Percentiles rank a stretch among this genome's conserved stretches.
These are phyloP conservation scores for Globisporangium perplexum DNA, from an alignment of 352 stramenopile species.

Conservation along the genomic window DNA sequence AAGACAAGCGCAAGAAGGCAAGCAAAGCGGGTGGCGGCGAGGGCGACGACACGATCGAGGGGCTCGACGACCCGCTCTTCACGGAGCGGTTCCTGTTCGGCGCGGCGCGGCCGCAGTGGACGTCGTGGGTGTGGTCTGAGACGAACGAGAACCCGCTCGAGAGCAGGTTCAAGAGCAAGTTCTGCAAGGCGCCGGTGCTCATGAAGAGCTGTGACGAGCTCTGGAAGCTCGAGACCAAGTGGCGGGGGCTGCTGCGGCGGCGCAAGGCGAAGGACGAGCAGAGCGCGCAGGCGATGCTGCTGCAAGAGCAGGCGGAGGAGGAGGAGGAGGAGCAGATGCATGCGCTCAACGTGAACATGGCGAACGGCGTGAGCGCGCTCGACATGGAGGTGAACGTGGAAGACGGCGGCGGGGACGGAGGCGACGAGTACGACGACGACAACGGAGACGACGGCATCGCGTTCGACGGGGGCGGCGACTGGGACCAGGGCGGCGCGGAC, in stretches of 20 bases:
- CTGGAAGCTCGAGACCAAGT: conserved; percentile 67
- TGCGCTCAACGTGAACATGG: conserved; percentile 27
- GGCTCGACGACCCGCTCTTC: conserved; percentile 57
- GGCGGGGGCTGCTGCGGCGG: conserved; percentile 46
- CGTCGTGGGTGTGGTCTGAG: conserved; percentile 71
- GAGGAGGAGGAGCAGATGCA: conserved; percentile 59
- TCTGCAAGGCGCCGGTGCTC: conserved; percentile 45
- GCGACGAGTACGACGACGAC: conserved; percentile 16
- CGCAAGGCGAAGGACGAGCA: conserved; percentile 41
- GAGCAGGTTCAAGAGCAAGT: conserved; percentile 56
- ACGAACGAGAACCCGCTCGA: conserved; percentile 42
- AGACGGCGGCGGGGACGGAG: conserved; percentile 11
- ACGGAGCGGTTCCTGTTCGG: conserved; percentile 55
- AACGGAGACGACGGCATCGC: conserved; percentile 25
- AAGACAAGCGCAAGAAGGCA: conserved; percentile 26
- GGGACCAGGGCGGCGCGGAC: conserved; percentile 22
- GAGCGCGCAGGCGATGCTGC: conserved; percentile 57
- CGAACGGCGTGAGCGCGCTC: conserved; percentile 16
- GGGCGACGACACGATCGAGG: conserved; percentile 35
- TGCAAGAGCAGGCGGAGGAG: conserved; percentile 63
- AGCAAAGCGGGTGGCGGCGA: conserved; percentile 28
- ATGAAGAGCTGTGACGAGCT: conserved; percentile 45
- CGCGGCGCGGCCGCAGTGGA: conserved; percentile 48
- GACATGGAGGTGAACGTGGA: conserved; percentile 32
- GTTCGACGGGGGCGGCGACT: conserved; percentile 12